These are phyloP conservation scores for Venturiaceae sp. DNA, from an alignment of 2,329 filamentous ascomycete genomes.

Conservation along the genomic window DNA sequence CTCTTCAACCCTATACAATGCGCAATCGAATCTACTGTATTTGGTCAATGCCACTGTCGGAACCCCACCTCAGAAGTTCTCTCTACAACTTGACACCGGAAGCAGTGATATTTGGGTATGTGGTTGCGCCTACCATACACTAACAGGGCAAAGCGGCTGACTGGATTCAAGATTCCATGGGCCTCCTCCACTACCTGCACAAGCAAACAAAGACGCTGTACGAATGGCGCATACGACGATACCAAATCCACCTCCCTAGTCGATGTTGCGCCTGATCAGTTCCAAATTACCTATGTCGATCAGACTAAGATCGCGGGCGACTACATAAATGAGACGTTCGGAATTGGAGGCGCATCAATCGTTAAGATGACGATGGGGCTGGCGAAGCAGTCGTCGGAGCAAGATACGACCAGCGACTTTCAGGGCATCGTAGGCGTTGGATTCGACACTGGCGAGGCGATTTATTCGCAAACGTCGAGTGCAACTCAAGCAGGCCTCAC, in stretches of 20 bases:
- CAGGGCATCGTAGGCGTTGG: constrained; percentile 81
- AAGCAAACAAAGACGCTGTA: constrained; percentile 38
- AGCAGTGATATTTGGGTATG: constrained; percentile 49
- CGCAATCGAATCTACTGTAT: constrained; percentile 31
- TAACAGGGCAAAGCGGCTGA: neutral
- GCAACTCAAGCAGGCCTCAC: constrained; percentile 24
- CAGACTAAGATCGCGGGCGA: constrained; percentile 68
- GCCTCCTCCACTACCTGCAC: constrained; percentile 51
- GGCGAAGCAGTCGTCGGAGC: constrained; percentile 54
- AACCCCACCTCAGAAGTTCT: constrained; percentile 45
- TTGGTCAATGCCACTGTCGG: constrained; percentile 48
- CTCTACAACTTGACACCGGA: constrained; percentile 52
- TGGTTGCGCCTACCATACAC: neutral
- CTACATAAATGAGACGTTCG: constrained; percentile 67
- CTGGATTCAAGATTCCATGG: constrained; percentile 21
- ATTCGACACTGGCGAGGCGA: constrained; percentile 64
- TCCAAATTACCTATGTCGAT: constrained; percentile 85
- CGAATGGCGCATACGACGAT: constrained; percentile 58
- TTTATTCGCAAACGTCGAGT: constrained; percentile 1
- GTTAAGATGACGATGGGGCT: constrained; percentile 13
- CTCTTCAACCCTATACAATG: constrained; percentile 5
- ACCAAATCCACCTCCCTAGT: constrained; percentile 67
- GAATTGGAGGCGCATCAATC: constrained; percentile 46
- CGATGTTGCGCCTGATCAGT: constrained; percentile 58
- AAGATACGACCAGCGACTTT: constrained; percentile 48